Percentiles rank a stretch among this genome's conserved stretches.
Conservation (phyloP, 352 stramenopile genomes). For the Phytopythium boreale region DNA sequence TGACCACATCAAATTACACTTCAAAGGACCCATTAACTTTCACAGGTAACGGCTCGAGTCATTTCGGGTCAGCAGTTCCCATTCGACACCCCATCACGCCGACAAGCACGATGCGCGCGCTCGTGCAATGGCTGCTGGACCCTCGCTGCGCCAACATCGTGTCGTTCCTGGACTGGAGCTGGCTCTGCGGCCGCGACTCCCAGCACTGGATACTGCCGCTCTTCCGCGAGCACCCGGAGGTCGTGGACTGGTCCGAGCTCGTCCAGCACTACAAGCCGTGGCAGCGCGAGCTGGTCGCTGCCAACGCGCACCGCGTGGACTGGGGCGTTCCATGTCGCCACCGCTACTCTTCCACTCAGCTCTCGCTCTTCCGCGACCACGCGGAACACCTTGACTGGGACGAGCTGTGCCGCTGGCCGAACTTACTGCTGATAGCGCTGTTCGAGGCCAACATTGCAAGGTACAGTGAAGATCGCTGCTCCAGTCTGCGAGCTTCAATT, state of each 20-base stretch:
- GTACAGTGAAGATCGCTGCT: not conserved
- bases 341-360: too few relatives aligned
- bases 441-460: not conserved
- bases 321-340: not conserved
- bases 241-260: not conserved
- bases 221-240: not conserved
- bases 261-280: not conserved
- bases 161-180: slow-evolving; percentile 1
- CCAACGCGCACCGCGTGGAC: not conserved
- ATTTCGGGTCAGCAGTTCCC: too few relatives aligned
- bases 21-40: too few relatives aligned
- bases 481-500: not conserved
- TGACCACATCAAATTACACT: too few relatives aligned
- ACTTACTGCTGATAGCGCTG: not conserved
- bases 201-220: slow-evolving; percentile 1
- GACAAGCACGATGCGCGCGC: not conserved
- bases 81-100: not conserved
- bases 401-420: not conserved
- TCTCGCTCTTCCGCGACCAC: not conserved
- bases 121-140: not conserved
- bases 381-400: not conserved
- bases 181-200: not conserved
- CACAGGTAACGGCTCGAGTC: too few relatives aligned
- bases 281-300: not conserved
- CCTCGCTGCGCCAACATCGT: not conserved